These are phyloP conservation scores for Ceratobasidium sp. DNA, from an alignment of 1,284 basidiomycete genomes.

Conservation along the genomic window DNA sequence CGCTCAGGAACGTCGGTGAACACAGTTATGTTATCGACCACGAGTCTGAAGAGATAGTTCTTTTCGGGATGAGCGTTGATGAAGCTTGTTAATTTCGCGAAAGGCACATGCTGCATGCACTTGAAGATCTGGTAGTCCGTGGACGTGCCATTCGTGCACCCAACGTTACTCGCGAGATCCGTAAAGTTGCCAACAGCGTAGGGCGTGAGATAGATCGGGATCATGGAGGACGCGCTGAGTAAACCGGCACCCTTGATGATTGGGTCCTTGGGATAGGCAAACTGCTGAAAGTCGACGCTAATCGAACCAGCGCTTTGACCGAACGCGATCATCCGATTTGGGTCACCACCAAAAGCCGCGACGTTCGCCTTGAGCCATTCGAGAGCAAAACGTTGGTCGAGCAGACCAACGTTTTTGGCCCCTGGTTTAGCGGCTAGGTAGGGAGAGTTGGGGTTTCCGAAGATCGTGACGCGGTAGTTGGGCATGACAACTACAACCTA, in stretches of 20 bases:
- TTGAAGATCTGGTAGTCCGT: slow-evolving; percentile 12
- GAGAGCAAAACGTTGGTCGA: slow-evolving; percentile 58
- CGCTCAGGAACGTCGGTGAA: slow-evolving; percentile 6
- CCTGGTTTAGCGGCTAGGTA: slow-evolving; percentile 48
- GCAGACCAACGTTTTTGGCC: slow-evolving; percentile 51
- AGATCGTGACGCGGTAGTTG: slow-evolving; percentile 42
- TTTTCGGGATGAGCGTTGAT: slow-evolving; percentile 30
- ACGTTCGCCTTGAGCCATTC: slow-evolving; percentile 61
- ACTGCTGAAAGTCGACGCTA: slow-evolving; percentile 9
- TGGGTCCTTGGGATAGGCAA: slow-evolving; percentile 32
- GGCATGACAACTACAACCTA: slow-evolving; percentile 9
- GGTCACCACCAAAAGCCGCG: slow-evolving; percentile 59
- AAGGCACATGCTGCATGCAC: slow-evolving; percentile 40
- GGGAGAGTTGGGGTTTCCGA: slow-evolving; percentile 33
- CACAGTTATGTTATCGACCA: slow-evolving; percentile 10
- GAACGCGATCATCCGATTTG: slow-evolving; percentile 49
- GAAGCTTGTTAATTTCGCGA: background rate
- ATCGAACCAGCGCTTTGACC: slow-evolving; percentile 46
- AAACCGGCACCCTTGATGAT: slow-evolving; percentile 25
- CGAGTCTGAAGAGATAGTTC: slow-evolving; percentile 18
- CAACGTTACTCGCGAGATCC: slow-evolving; percentile 31
- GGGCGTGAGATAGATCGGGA: background rate
- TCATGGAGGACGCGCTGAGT: background rate
- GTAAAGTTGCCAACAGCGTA: slow-evolving; percentile 26
- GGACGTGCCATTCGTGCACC: background rate